Percentiles rank a stretch among this genome's conserved stretches.
Evolutionary conservation across 768 basidiomycete species (phyloP).

Genomic region (Multifurca ochricompacta): DNA sequence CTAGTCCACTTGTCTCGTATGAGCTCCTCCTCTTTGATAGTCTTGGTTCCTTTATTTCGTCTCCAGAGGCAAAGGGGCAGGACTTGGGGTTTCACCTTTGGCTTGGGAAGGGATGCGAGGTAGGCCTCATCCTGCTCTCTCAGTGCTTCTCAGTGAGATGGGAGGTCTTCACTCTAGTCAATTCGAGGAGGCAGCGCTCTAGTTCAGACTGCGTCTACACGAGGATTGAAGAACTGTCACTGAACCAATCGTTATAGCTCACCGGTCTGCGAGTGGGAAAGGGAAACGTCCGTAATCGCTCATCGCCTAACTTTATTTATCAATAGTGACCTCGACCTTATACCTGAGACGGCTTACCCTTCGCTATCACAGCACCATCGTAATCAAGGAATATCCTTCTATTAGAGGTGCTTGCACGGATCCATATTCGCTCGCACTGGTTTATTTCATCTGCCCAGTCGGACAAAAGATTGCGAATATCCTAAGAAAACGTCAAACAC

Average conservation of each 20-base stretch:
- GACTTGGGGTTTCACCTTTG: slow-evolving; percentile 45
- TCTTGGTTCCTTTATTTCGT: slow-evolving; percentile 43
- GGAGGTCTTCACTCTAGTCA: slow-evolving; percentile 77
- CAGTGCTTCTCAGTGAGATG: slow-evolving; percentile 82
- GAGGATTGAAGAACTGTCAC: background rate
- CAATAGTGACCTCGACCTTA: background rate
- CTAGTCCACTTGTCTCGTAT: slow-evolving; percentile 75
- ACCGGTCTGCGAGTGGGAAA: slow-evolving; percentile 96
- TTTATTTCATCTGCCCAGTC: slow-evolving; percentile 88
- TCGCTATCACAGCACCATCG: slow-evolving; percentile 66
- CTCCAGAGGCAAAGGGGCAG: slow-evolving; percentile 33
- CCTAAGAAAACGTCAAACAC: slow-evolving; percentile 37
- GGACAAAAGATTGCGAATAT: slow-evolving; percentile 73
- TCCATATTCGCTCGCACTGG: slow-evolving; percentile 84
- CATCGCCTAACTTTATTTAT: slow-evolving; percentile 41
- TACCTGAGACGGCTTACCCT: slow-evolving; percentile 33
- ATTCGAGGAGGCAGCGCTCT: slow-evolving; percentile 74
- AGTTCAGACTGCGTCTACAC: slow-evolving; percentile 85
- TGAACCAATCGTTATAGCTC: slow-evolving; percentile 27
- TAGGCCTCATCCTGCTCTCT: slow-evolving; percentile 83
- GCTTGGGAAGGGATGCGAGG: slow-evolving; percentile 81
- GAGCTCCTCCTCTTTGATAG: slow-evolving; percentile 77
- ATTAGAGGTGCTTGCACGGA: slow-evolving; percentile 84
- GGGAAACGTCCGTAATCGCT: slow-evolving; percentile 80
- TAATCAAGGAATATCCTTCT: slow-evolving; percentile 87